Conservation (phyloP, 345 rosid genomes). For the Balakata baccata region DNA sequence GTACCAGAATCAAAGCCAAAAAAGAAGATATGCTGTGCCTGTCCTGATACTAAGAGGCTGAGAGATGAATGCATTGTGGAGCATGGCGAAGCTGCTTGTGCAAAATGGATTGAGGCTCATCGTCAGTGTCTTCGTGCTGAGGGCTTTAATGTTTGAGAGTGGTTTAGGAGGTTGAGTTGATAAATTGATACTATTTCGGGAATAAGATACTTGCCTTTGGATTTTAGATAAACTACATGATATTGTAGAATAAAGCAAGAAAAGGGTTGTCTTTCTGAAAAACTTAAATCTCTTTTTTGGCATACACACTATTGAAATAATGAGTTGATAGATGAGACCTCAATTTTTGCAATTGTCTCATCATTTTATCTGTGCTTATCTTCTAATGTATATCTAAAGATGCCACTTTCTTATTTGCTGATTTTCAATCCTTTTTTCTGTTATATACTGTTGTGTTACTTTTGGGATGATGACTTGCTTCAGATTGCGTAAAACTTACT, state of each 20-base stretch:
- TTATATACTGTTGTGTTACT: no score
- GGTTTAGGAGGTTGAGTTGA: constrained; percentile 21
- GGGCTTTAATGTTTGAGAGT: constrained; percentile 71
- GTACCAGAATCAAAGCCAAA: constrained; percentile 58
- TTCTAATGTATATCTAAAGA: no score
- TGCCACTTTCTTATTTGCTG: no score
- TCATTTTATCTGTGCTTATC: no score
- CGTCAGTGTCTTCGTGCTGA: constrained; percentile 82
- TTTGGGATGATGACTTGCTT: no score
- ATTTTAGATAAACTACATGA: no score
- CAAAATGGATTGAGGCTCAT: constrained; percentile 97
- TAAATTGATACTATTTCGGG: constrained; percentile 22
- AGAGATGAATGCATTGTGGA: constrained; percentile 90
- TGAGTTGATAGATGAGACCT: not conserved
- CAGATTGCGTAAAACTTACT: no score
- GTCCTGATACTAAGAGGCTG: constrained; percentile 82
- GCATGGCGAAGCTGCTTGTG: constrained; percentile 80
- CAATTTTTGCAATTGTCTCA: not conserved
- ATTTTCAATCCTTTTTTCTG: no score
- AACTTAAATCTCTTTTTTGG: no score
- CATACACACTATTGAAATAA: no score
- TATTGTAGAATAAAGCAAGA: no score
- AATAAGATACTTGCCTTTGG: not conserved
- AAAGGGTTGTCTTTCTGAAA: no score
- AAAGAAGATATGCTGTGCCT: constrained; percentile 92